phyloP scores from a whole-genome alignment of 331 rosid genomes.

The Acacia concinna region DNA sequence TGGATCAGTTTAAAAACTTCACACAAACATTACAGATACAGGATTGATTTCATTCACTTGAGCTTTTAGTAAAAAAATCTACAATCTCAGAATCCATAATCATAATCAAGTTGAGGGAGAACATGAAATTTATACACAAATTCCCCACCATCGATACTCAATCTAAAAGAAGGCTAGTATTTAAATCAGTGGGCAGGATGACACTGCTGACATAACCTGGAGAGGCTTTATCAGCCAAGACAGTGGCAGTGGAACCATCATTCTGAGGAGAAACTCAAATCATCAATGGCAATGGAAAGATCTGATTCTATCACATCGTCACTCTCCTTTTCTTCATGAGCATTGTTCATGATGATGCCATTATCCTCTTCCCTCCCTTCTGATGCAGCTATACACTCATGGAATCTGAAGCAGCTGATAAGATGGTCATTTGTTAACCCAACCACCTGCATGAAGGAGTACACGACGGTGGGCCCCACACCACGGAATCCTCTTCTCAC shows the following conservation, averaged over 20 bases:
- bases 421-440: constrained; percentile 90
- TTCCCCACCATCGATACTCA: constrained; percentile 45
- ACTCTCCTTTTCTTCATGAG: constrained; percentile 41
- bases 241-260: constrained; percentile 21
- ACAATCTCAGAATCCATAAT: constrained; percentile 45
- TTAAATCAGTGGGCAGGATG: constrained; percentile 24
- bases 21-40: constrained; percentile 47
- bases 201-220: constrained; percentile 34
- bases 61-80: constrained; percentile 37
- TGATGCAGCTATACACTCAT: constrained; percentile 59
- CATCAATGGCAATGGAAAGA: constrained; percentile 62
- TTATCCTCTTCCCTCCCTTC: constrained; percentile 63
- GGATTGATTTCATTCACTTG: constrained; percentile 44
- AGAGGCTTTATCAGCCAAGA: constrained; percentile 25
- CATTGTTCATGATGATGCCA: constrained; percentile 44
- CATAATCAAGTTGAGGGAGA: constrained; percentile 43
- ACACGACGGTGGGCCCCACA: constrained; percentile 71
- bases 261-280: constrained; percentile 67
- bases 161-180: constrained; percentile 28
- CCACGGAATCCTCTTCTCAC: constrained; percentile 84
- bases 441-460: constrained; percentile 81
- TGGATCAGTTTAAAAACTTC: constrained; percentile 45
- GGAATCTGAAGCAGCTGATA: constrained; percentile 74
- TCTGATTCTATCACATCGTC: constrained; percentile 47
- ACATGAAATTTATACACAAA: constrained; percentile 56